Evolutionary conservation across 176 grass and related monocot species (phyloP), one percentile per base, ranked within the genome.

Genomic region (Poa annua): DNA sequence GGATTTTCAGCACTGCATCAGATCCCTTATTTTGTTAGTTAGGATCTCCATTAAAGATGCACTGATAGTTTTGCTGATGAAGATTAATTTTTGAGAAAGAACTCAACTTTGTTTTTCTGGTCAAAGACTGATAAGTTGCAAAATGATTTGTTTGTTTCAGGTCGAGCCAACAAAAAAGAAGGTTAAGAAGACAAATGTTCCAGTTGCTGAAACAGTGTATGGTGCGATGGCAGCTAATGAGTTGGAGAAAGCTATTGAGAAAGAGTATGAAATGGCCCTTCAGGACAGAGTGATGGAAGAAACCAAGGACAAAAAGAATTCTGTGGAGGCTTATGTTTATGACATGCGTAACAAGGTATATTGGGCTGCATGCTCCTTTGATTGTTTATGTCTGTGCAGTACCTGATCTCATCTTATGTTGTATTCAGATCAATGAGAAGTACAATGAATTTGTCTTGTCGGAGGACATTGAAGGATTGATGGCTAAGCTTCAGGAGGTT

Each of bases 201-300:
- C 89, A 34, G 78, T 99, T 19, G 17, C 59, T 41, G 97, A 99
- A 77, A 57, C 90, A 8, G 89, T 99, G 14, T 94, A 99, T 66
- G 97, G 93, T 34, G 91, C 85, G 3, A 70, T 99, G 93, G 76
- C 33, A 9, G 32, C 71, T 63, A 72, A 66, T 24, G 97, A 99
- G 16, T 68, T 99, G 77, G 65, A 96, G 41, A 99, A 96, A 63
- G 91, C 91, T 61, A 87, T 93, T 8, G 93, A 99, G 75, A 94
- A 84, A 75, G 97, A 99, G 75, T 96, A 89, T 44, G 97, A 99
- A 76, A 99, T 99, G 97, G 97, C 97, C 71, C 89, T 99, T 75
- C 93, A 96, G 80, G 97, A 99, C 70, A 86, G 93, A 87, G 81
- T 96, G 8, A 99, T 99, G 97, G 97, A 99, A 83, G 97, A 99